Conservation (phyloP, 1,284 basidiomycete genomes). For the Macrocystidia cucumis region DNA sequence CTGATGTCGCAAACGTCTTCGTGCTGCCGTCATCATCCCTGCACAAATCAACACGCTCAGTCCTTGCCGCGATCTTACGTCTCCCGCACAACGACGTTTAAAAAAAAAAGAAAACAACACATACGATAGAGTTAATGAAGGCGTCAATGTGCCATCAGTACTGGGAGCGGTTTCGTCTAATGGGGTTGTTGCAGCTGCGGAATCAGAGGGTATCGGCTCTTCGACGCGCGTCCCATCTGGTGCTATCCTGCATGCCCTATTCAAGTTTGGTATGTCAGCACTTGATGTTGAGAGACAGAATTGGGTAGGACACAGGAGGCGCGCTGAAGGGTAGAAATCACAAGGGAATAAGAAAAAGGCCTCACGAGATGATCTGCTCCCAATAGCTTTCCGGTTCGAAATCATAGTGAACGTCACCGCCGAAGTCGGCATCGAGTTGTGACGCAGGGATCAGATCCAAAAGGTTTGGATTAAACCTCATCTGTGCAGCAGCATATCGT, state of each 20-base stretch:
- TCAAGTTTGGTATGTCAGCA: neutral
- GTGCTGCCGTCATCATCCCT: no score
- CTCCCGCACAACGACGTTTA: neutral
- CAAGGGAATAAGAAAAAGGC: constrained; percentile 8
- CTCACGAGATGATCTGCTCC: constrained; percentile 66
- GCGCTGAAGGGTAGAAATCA: neutral
- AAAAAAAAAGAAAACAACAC: no score
- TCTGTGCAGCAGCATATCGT: constrained; percentile 33
- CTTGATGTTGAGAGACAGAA: constrained; percentile 1
- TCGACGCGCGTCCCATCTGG: constrained; percentile 48
- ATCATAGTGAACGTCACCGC: constrained; percentile 71
- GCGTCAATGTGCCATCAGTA: no score
- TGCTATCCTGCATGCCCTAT: constrained; percentile 51
- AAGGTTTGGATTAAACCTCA: constrained; percentile 84
- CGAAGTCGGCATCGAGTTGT: constrained; percentile 81
- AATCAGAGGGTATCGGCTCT: constrained; percentile 6
- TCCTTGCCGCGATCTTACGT: no score
- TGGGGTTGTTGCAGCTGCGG: constrained; percentile 1
- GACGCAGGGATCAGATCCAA: constrained; percentile 65
- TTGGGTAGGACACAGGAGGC: constrained; percentile 1
- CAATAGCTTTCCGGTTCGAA: constrained; percentile 78
- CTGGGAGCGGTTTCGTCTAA: no score
- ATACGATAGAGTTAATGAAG: no score
- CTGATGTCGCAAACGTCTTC: no score
- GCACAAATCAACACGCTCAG: no score